Percentiles rank a stretch among this genome's conserved stretches.
Evolutionary conservation across 2,329 filamentous ascomycete genomes (phyloP).

Genomic region (Magnaporthiopsis rhizophila): DNA sequence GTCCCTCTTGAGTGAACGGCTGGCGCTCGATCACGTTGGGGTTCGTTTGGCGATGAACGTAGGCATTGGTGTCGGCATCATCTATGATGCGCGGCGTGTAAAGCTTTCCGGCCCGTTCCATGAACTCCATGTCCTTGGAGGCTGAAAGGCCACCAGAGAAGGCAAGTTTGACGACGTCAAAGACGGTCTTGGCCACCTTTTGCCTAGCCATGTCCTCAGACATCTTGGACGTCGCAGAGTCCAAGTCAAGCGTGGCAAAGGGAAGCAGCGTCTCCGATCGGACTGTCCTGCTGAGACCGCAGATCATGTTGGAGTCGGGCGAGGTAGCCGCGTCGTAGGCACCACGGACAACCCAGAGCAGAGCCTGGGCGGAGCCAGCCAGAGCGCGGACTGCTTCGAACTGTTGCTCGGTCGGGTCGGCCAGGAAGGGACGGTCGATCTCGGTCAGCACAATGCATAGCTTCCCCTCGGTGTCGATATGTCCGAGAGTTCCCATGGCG

Average conservation of each 20-base stretch:
- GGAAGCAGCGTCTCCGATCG: constrained; percentile 32
- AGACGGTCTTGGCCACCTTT: constrained; percentile 4
- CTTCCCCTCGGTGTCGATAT: constrained; percentile 25
- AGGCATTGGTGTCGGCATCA: constrained; percentile 8
- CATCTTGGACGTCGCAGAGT: constrained; percentile 9
- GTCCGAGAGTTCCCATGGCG: constrained; percentile 22
- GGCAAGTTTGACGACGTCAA: constrained; percentile 4
- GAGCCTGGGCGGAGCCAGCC: constrained; percentile 24
- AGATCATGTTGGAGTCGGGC: constrained; percentile 34
- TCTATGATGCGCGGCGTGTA: constrained; percentile 6
- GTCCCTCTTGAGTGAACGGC: constrained; percentile 11
- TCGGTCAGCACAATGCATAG: constrained; percentile 36
- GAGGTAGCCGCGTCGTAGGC: constrained; percentile 27
- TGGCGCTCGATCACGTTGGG: constrained; percentile 7
- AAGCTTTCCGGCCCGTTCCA: constrained; percentile 7
- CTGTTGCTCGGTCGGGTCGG: constrained; percentile 26
- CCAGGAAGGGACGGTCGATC: constrained; percentile 34
- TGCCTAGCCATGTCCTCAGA: constrained; percentile 13
- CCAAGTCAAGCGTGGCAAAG: constrained; percentile 24
- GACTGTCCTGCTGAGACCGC: constrained; percentile 35
- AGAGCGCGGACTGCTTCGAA: constrained; percentile 31
- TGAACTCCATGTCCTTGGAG: constrained; percentile 11
- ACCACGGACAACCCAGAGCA: constrained; percentile 32
- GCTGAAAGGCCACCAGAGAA: constrained; percentile 4
- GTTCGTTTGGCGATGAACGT: constrained; percentile 9